These are phyloP conservation scores for Lactifluus echinatus DNA, from an alignment of 768 basidiomycete genomes.

Conservation along the genomic window DNA sequence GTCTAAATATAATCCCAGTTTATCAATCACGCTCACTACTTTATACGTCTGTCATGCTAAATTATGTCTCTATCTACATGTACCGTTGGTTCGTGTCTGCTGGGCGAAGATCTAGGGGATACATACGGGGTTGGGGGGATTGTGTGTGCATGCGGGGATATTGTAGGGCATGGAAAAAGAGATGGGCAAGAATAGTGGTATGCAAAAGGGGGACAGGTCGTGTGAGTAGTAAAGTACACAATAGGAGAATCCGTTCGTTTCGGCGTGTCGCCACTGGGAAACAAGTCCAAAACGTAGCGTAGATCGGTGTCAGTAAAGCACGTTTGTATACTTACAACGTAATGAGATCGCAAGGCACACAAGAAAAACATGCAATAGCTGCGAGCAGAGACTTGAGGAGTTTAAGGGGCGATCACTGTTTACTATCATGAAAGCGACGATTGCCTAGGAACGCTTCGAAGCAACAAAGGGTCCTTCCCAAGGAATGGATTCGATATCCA, in stretches of 20 bases:
- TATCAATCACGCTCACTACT: too few species aligned
- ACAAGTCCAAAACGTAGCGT: neutral
- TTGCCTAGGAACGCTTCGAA: slow-evolving; percentile 33
- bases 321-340: slow-evolving; percentile 14
- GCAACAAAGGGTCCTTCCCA: slow-evolving; percentile 61
- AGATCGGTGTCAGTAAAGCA: neutral
- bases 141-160: slow-evolving; percentile 6
- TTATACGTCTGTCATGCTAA: neutral
- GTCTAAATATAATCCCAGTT: too few species aligned
- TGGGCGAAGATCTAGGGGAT: slow-evolving; percentile 10
- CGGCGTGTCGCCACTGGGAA: neutral
- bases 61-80: slow-evolving; percentile 18
- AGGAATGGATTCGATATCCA: slow-evolving; percentile 37
- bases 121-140: neutral
- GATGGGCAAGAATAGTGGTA: slow-evolving; percentile 14
- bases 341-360: neutral
- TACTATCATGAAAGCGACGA: neutral
- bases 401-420: neutral
- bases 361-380: slow-evolving; percentile 2
- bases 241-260: slow-evolving; percentile 9
- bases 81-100: slow-evolving; percentile 7
- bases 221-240: neutral
- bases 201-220: neutral
- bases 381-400: neutral
- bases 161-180: neutral